Evolutionary conservation across 2,329 filamentous ascomycete species (phyloP).

Genomic region (Hypomyces perniciosus): DNA sequence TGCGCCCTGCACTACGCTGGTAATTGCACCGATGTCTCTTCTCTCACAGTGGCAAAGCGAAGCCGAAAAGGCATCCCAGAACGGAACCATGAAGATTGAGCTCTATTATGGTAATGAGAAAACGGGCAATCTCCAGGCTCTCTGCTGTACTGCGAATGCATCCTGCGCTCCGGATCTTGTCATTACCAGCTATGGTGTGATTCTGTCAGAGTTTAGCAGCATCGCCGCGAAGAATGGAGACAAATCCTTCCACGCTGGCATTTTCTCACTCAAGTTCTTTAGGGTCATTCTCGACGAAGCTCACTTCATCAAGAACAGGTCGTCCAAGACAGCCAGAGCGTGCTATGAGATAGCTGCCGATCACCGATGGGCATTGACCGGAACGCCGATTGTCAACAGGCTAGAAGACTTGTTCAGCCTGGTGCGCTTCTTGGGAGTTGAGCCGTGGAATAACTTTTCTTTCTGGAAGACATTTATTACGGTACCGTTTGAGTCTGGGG

Average conservation of each 20-base stretch:
- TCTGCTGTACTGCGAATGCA: slow-evolving; percentile 72
- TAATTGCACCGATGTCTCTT: slow-evolving; percentile 94
- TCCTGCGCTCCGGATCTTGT: slow-evolving; percentile 78
- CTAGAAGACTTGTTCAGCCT: slow-evolving; percentile 92
- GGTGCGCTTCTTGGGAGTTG: slow-evolving; percentile 85
- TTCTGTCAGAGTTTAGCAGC: slow-evolving; percentile 78
- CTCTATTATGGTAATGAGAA: slow-evolving; percentile 94
- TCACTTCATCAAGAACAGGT: slow-evolving; percentile 83
- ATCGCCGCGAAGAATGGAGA: slow-evolving; percentile 62
- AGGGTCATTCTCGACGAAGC: slow-evolving; percentile 93
- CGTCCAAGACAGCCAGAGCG: slow-evolving; percentile 89
- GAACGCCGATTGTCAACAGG: slow-evolving; percentile 93
- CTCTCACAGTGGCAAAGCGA: slow-evolving; percentile 97
- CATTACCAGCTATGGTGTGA: slow-evolving; percentile 89
- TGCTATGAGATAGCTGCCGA: slow-evolving; percentile 83
- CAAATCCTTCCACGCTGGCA: slow-evolving; percentile 58
- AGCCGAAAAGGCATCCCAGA: slow-evolving; percentile 80
- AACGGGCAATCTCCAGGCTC: slow-evolving; percentile 64
- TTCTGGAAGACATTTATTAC: slow-evolving; percentile 99
- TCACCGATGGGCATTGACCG: slow-evolving; percentile 90
- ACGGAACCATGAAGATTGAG: slow-evolving; percentile 74
- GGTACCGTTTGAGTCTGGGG: slow-evolving; percentile 89
- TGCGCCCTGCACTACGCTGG: slow-evolving; percentile 85
- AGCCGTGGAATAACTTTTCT: slow-evolving; percentile 98
- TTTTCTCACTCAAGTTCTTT: slow-evolving; percentile 94